phyloP scores from a whole-genome alignment of 306 rosid genomes.

The Dalbergia cultrata region DNA sequence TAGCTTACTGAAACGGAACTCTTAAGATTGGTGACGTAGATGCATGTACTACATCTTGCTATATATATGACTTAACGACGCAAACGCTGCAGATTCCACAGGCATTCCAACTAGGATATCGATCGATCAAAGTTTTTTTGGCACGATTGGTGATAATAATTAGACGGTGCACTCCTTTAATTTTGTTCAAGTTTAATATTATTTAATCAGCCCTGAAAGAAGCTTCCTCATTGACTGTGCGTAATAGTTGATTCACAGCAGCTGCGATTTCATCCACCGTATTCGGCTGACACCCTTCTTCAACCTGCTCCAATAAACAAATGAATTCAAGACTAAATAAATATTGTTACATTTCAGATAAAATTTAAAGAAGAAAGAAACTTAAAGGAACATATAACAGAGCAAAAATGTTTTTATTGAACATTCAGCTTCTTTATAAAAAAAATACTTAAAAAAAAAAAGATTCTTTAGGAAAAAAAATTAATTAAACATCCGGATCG shows the following conservation, averaged over 20 bases:
- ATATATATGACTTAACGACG: background rate
- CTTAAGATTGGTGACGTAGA: conserved; percentile 5
- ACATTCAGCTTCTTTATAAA: no score
- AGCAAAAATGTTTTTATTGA: no score
- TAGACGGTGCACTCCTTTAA: background rate
- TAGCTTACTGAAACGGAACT: conserved; percentile 37
- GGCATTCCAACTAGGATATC: background rate
- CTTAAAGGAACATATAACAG: background rate
- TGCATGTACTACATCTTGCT: conserved; percentile 33
- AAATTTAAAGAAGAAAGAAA: background rate
- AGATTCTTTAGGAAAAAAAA: no score
- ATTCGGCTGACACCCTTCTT: conserved; percentile 71
- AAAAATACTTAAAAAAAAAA: no score
- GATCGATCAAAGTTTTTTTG: background rate
- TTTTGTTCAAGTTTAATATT: background rate
- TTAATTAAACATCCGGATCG: no score
- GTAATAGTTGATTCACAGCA: conserved; percentile 71
- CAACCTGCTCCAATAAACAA: conserved; percentile 56
- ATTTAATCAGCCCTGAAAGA: conserved; percentile 49
- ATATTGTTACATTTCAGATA: background rate
- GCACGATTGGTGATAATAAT: conserved; percentile 20
- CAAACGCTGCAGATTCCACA: background rate
- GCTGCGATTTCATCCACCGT: conserved; percentile 83
- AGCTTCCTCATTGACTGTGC: conserved; percentile 61
- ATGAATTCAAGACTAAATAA: background rate